These are phyloP conservation scores for Talaromyces wortmannii DNA, from an alignment of 495 filamentous ascomycete species.

Conservation along the genomic window DNA sequence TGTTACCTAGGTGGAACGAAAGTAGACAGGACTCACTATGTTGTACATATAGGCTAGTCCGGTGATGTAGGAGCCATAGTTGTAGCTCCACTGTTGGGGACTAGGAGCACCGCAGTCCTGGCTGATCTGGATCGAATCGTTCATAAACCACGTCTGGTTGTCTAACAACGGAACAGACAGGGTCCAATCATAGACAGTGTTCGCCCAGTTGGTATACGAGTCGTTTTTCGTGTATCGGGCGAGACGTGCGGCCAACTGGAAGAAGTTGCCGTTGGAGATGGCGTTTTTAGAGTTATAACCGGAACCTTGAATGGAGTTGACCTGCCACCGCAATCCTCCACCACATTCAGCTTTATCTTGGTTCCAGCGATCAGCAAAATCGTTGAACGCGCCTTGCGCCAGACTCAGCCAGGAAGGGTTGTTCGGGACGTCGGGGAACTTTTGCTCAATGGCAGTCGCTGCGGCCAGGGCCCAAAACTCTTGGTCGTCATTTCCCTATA, in stretches of 20 bases:
- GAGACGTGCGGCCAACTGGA: constrained; percentile 68
- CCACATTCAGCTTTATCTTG: constrained; percentile 52
- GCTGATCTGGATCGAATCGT: constrained; percentile 55
- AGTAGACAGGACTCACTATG: constrained; percentile 28
- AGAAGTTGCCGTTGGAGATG: constrained; percentile 70
- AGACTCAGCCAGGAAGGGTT: constrained; percentile 60
- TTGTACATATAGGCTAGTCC: constrained; percentile 80
- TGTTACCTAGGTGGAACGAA: neutral
- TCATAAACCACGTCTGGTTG: constrained; percentile 45
- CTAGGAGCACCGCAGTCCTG: constrained; percentile 52
- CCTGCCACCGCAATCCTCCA: constrained; percentile 81
- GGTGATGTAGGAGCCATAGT: constrained; percentile 63
- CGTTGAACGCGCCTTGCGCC: constrained; percentile 54
- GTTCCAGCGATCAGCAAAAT: constrained; percentile 63
- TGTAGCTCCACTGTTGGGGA: constrained; percentile 68
- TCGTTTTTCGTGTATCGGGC: constrained; percentile 67
- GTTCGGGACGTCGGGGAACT: constrained; percentile 52
- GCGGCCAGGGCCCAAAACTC: constrained; percentile 76
- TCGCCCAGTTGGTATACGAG: constrained; percentile 71
- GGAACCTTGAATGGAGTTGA: constrained; percentile 67
- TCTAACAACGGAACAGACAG: constrained; percentile 45
- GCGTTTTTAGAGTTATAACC: constrained; percentile 79
- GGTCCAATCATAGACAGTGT: constrained; percentile 66
- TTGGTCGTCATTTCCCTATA: constrained; percentile 64
- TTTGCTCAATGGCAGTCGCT: constrained; percentile 65